These are phyloP conservation scores for Vigna trinervia DNA, from an alignment of 306 rosid genomes.

Conservation along the genomic window DNA sequence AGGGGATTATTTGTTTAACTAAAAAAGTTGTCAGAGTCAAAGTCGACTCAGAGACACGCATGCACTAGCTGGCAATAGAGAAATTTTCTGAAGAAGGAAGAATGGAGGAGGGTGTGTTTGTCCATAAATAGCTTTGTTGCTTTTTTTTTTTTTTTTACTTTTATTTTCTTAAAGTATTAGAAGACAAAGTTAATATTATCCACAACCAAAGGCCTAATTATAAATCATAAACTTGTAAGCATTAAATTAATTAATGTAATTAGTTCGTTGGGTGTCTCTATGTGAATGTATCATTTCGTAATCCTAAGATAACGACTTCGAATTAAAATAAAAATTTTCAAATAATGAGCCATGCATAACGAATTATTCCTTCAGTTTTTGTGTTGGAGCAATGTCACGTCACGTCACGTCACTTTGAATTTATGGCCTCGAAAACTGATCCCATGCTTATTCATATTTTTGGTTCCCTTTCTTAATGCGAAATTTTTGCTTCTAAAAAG, in stretches of 20 bases:
- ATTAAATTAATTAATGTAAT: conserved; percentile 20
- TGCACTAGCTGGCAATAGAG: conserved; percentile 24
- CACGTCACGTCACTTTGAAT: not conserved
- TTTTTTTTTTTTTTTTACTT: not conserved
- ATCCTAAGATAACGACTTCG: not conserved
- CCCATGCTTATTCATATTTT: not conserved
- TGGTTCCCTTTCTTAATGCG: not conserved
- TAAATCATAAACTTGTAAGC: not conserved
- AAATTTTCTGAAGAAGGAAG: not conserved
- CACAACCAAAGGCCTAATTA: conserved; percentile 26
- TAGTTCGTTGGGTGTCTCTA: not conserved
- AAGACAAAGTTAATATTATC: not conserved
- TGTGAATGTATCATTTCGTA: not conserved
- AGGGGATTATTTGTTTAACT: not conserved
- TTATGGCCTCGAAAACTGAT: not conserved
- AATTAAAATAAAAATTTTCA: not conserved
- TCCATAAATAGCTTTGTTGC: not conserved
- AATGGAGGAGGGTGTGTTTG: conserved; percentile 9
- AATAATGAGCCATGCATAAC: not conserved
- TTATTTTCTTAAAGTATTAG: not conserved
- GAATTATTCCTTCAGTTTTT: not conserved
- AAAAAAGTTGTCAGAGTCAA: not conserved
- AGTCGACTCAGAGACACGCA: conserved; percentile 33
- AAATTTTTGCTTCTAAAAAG: too few species aligned
- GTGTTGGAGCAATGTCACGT: not conserved